These are phyloP conservation scores for Tolypocladium cylindrosporum DNA, from an alignment of 2,329 filamentous ascomycete genomes.

Conservation along the genomic window DNA sequence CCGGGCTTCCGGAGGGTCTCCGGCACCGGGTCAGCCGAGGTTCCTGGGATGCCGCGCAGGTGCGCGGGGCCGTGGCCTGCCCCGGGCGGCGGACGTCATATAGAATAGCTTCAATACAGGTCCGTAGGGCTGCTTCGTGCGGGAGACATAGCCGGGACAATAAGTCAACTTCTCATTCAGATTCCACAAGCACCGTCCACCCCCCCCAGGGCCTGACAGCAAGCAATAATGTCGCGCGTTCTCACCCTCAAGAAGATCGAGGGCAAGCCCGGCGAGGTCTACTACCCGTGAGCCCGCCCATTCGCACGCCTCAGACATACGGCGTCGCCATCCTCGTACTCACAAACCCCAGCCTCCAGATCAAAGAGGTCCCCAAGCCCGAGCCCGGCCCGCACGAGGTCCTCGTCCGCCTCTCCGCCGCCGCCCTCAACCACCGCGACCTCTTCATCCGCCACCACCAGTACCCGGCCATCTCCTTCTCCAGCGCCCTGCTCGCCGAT, in stretches of 20 bases:
- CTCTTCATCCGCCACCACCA: slow-evolving; percentile 88
- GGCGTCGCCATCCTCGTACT: background rate
- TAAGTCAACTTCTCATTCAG: background rate
- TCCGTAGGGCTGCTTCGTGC: background rate
- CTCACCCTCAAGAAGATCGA: slow-evolving; percentile 60
- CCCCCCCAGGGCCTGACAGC: background rate
- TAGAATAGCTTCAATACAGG: background rate
- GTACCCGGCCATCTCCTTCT: slow-evolving; percentile 78
- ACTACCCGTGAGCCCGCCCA: slow-evolving; percentile 55
- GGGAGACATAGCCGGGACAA: background rate
- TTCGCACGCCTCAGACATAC: background rate
- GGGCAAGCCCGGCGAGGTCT: slow-evolving; percentile 77
- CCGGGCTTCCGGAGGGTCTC: background rate
- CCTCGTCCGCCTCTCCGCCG: slow-evolving; percentile 65
- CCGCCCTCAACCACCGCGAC: slow-evolving; percentile 88
- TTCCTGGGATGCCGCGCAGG: background rate
- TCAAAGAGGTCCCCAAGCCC: slow-evolving; percentile 53
- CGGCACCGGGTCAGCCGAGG: background rate
- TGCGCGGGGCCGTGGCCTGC: background rate
- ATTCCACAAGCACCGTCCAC: background rate
- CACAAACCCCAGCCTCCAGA: slow-evolving; percentile 34
- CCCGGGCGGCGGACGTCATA: background rate
- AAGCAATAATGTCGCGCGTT: slow-evolving; percentile 36
- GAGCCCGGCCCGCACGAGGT: slow-evolving; percentile 57
- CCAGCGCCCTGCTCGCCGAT: slow-evolving; percentile 70